Base-by-base conservation (phyloP, 2,329 filamentous ascomycete genomes). In the Cryoendolithus antarcticus region DNA sequence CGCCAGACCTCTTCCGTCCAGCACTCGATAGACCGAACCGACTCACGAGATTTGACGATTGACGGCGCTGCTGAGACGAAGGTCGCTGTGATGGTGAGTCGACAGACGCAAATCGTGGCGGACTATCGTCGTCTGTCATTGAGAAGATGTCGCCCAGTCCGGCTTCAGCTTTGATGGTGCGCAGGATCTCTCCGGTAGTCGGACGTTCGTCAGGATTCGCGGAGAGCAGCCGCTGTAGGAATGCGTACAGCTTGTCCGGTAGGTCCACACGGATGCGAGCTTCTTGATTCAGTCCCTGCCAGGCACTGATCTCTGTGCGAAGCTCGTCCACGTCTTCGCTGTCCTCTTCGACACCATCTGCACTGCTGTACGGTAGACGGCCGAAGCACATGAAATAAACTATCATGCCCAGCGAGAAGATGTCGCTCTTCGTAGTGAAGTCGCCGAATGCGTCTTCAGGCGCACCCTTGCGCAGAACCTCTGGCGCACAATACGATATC, bases 361-460 rank as follows among this genome's bases (percentile, higher is more conserved):
- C 85, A 50, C 81, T 83, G 15, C 65, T 70, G 56, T 96, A 98
- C 0, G 91, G 91, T 9, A 98, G 70, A 34, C 80, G 74, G 1
- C 82, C 85, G 57, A 98, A 98, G 58, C 91, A 98, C 71, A 98
- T 82, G 56, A 98, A 98, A 60, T 96, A 93, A 3, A 98, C 71
- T 40, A 96, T 96, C 89, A 98, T 95, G 35, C 91, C 91, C 0
- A 98, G 67, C 1, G 88, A 95, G 61, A 98, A 98, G n/a, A 98
- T 82, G 55, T 98, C 91, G 0, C 88, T 95, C 56, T 96, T 98
- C 19, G 85, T 88, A 0, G 86, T 94, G 54, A 98, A 98, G 56
- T 96, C 94, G 6, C 83, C 86, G 51, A 84, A 89, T 1, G 72
- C 72, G 0, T 89, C 89, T 21, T 68, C 70, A 0, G 72, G 62